A percentile compares a stretch with the other conserved stretches of the same genome.
phyloP scores from a whole-genome alignment of 225 moss, liverwort and hornwort genomes.

The Pseudisothecium myosuroides region DNA sequence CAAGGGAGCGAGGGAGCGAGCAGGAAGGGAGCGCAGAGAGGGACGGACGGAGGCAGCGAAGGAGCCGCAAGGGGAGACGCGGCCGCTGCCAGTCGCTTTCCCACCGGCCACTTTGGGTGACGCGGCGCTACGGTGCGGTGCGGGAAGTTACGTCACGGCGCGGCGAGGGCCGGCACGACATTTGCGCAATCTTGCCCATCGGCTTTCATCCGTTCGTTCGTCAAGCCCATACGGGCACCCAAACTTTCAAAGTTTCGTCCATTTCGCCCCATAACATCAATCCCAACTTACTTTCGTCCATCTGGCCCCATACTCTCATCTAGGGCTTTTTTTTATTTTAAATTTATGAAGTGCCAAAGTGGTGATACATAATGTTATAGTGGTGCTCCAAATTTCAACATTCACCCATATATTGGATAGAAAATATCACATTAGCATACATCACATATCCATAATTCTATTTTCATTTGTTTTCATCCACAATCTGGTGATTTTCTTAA shows the following conservation, averaged over 20 bases:
- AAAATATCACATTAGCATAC: no score
- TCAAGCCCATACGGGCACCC: no score
- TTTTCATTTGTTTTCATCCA: no score
- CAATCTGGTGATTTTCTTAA: no score
- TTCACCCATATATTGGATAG: no score
- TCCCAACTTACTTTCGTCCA: background rate
- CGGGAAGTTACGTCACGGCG: background rate
- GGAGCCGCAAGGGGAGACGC: background rate
- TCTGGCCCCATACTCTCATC: no score
- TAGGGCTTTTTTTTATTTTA: no score
- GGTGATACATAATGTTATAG: no score
- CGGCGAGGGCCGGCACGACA: background rate
- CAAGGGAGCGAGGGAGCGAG: background rate
- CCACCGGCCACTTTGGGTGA: background rate
- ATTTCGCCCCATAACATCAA: background rate
- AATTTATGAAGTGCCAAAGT: no score
- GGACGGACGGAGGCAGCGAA: background rate
- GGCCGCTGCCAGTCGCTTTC: constrained; percentile 8
- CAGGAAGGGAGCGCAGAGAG: background rate
- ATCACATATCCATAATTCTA: no score
- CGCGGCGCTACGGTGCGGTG: background rate
- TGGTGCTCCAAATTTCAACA: no score
- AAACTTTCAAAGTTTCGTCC: background rate
- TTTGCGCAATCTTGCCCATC: background rate
- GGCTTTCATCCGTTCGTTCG: background rate